Conservation (phyloP, 768 basidiomycete species). For the Kwoniella sp. region DNA sequence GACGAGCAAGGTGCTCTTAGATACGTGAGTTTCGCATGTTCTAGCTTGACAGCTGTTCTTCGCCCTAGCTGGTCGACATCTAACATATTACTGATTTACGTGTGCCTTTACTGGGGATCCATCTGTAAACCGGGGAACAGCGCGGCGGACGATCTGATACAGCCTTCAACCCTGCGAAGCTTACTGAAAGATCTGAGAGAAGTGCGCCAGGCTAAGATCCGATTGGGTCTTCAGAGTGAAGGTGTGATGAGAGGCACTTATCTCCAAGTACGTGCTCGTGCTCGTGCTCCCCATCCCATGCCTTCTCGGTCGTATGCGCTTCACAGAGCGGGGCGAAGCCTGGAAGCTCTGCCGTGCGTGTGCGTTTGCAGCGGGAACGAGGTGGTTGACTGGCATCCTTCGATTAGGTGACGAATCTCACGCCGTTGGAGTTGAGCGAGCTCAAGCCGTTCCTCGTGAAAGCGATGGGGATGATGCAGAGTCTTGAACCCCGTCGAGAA, state of each 20-base stretch:
- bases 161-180: slow-evolving; percentile 78
- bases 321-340: neutral
- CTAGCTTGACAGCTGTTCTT: slow-evolving; percentile 16
- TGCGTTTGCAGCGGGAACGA: too few species aligned
- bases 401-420: slow-evolving; percentile 49
- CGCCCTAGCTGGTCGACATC: neutral
- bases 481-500: slow-evolving; percentile 40
- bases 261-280: slow-evolving; percentile 39
- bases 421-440: slow-evolving; percentile 53
- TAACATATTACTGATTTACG: too few species aligned
- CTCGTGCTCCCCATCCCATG: too few species aligned
- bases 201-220: slow-evolving; percentile 89
- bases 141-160: slow-evolving; percentile 84
- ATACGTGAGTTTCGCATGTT: slow-evolving; percentile 66
- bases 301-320: neutral
- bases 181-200: slow-evolving; percentile 94
- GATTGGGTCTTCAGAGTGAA: slow-evolving; percentile 71
- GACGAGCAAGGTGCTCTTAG: slow-evolving; percentile 86
- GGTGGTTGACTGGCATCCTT: neutral
- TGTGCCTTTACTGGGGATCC: neutral
- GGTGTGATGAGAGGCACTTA: slow-evolving; percentile 50
- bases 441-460: slow-evolving; percentile 53
- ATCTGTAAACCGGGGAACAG: slow-evolving; percentile 58
- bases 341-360: too few species aligned
- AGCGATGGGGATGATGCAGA: slow-evolving; percentile 53